Percentiles rank a stretch among this genome's conserved stretches.
Evolutionary conservation across 202 grass and related monocot species (phyloP).

Genomic region (Cymbopogon flexuosus): DNA sequence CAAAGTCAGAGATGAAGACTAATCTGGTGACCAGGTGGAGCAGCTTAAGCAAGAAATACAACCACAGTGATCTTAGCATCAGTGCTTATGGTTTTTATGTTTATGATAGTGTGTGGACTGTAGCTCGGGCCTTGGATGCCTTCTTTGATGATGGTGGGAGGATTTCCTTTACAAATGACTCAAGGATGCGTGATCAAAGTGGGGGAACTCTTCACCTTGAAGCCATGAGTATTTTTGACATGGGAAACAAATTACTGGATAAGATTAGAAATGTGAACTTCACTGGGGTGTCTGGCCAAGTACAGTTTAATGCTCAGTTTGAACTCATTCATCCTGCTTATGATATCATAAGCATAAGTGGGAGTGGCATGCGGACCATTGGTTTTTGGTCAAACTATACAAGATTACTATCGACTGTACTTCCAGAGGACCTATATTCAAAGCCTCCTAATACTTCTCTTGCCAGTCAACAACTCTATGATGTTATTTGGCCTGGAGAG

Average conservation of each 20-base stretch:
- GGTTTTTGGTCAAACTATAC: constrained; percentile 97
- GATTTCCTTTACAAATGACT: constrained; percentile 81
- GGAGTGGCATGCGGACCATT: constrained; percentile 59
- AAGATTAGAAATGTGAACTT: constrained; percentile 67
- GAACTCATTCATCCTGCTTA: constrained; percentile 70
- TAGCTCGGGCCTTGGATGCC: constrained; percentile 64
- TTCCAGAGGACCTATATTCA: constrained; percentile 64
- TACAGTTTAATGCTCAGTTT: constrained; percentile 52
- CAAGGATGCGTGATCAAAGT: constrained; percentile 44
- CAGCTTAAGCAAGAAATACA: constrained; percentile 50
- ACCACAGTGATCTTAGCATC: constrained; percentile 39
- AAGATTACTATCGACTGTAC: constrained; percentile 51
- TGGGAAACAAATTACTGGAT: constrained; percentile 51
- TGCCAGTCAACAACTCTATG: constrained; percentile 56
- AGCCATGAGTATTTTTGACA: constrained; percentile 75
- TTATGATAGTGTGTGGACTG: constrained; percentile 86
- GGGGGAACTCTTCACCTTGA: constrained; percentile 66
- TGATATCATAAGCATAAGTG: constrained; percentile 81
- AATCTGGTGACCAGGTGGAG: constrained; percentile 73
- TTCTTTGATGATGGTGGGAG: constrained; percentile 71
- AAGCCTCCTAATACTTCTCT: constrained; percentile 58
- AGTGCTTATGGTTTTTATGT: constrained; percentile 70
- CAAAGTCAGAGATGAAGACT: constrained; percentile 65
- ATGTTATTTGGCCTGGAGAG: constrained; percentile 90
- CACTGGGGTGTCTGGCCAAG: constrained; percentile 52